Base-by-base conservation (phyloP, 192 early-diverging fungal genomes). In the Entophlyctis luteolus region DNA sequence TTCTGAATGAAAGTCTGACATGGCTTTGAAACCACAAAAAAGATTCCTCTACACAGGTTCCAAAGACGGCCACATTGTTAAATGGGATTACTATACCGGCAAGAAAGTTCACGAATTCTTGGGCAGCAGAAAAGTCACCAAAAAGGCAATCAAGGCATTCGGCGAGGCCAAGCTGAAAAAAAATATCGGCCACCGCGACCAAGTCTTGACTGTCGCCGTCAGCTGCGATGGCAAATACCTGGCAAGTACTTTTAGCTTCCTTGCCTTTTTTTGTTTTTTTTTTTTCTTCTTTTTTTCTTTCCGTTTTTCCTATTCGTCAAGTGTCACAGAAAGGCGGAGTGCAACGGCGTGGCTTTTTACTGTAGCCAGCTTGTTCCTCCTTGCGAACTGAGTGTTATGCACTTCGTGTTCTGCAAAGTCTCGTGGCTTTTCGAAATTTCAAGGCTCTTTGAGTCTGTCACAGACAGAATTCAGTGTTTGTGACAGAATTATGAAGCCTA, bases 41-140 rank as follows among this genome's bases (percentile, higher is more conserved):
- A 72, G 82, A 5, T 84, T 69, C 62, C 80, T 93, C 33, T 99
- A 91, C 72, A 89, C 92, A 38, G 90, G 85, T 2, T 90, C 89
- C 29, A 99, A 99, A 79, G 97, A 98, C 75, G 93, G 89, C 38
- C 82, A 86, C 34, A 89, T 99, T 72, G 87, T 92, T 62, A 95
- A 96, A 77, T 99, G 91, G 90, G 81, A 90, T 62, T 75, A 88
- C 33, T 83, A 75, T 36, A 87, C 89, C 4, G 86, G 90, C 8
- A 81, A 82, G 39, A 83, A 80, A 67, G 74, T 93, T 23, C 76
- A 86, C 53, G 72, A 81, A 27, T 87, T 93, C 55, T 75, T 77
- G 5, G 93, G 91, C 38, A 89, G 86, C 47, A 72, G 86, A 52
- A 98, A 96, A 74, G 77, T 62, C 25, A 86, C 85, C 14, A 86